Evolutionary conservation across 805 yeast species (phyloP).

Genomic region (Ogataea trehalophila): DNA sequence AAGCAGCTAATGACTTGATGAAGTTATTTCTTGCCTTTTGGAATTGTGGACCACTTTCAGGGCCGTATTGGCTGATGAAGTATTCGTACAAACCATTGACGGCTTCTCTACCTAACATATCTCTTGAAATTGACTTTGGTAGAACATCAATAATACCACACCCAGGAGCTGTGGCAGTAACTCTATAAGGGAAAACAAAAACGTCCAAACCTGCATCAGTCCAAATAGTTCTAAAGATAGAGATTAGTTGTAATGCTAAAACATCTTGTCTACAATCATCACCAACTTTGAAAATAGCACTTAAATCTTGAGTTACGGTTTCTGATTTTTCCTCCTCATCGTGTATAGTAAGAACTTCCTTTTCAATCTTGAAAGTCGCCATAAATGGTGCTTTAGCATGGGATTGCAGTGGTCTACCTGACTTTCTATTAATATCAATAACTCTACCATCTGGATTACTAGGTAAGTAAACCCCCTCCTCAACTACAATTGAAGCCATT

Average conservation of each 20-base stretch:
- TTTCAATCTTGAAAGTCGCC: conserved; percentile 88
- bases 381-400: conserved; percentile 98
- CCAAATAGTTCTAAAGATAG: conserved; percentile 91
- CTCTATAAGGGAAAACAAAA: conserved; percentile 88
- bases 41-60: conserved; percentile 84
- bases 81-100: conserved; percentile 95
- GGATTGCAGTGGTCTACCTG: conserved; percentile 93
- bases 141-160: conserved; percentile 98
- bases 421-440: conserved; percentile 82
- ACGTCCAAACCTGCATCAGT: conserved; percentile 81
- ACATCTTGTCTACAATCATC: conserved; percentile 99
- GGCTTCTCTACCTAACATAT: conserved; percentile 98
- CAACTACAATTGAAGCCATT: conserved; percentile 71
- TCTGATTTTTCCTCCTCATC: conserved; percentile 31
- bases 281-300: conserved; percentile 98
- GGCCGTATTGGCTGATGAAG: conserved; percentile 87
- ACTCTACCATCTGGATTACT: conserved; percentile 96
- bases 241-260: conserved; percentile 83
- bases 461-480: conserved; percentile 86
- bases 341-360: conserved; percentile 44
- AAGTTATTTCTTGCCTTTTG: conserved; percentile 91
- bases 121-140: conserved; percentile 93
- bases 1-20: conserved; percentile 91
- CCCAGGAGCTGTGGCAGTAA: conserved; percentile 98
- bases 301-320: conserved; percentile 42